Percentiles rank a stretch among this genome's conserved stretches.
Conservation (phyloP, 2,329 filamentous ascomycete species). For the Macroventuria anomochaeta region DNA sequence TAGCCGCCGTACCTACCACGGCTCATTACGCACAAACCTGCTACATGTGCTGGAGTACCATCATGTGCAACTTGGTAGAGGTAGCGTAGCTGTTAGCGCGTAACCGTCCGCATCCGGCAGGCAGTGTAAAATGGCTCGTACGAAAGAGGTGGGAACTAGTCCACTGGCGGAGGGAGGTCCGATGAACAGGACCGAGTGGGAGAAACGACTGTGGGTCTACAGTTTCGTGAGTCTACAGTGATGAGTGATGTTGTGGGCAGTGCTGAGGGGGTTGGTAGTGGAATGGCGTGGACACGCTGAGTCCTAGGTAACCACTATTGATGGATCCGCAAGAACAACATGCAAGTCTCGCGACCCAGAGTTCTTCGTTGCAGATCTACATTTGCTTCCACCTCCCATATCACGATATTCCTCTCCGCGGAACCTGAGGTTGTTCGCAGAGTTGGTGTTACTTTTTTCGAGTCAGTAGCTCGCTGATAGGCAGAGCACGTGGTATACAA, state of each 20-base stretch:
- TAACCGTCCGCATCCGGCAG: slow-evolving; percentile 13
- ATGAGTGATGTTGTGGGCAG: not conserved
- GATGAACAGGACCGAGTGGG: slow-evolving; percentile 8
- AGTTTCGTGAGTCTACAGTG: no score
- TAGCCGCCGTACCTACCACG: not conserved
- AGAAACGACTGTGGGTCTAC: not conserved
- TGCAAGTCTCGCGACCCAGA: not conserved
- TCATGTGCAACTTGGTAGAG: slow-evolving; percentile 4
- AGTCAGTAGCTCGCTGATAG: slow-evolving; percentile 8
- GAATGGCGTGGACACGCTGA: no score
- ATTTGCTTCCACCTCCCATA: not conserved
- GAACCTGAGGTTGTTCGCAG: not conserved
- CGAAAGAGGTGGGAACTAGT: not conserved
- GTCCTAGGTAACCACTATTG: no score
- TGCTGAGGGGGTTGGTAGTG: no score
- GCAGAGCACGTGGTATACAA: slow-evolving; percentile 4
- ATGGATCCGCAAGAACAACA: no score
- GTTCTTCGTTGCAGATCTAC: not conserved
- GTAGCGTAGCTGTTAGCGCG: slow-evolving; percentile 1
- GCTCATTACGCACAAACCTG: slow-evolving; percentile 2
- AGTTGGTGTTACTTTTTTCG: not conserved
- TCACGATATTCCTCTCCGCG: not conserved
- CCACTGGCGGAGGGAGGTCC: slow-evolving; percentile 2
- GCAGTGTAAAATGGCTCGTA: no score
- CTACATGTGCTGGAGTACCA: slow-evolving; percentile 5